Percentiles rank a stretch among this genome's conserved stretches.
These are phyloP conservation scores for Penicillium janthinellum DNA, from an alignment of 2,329 filamentous ascomycete species.

Conservation along the genomic window DNA sequence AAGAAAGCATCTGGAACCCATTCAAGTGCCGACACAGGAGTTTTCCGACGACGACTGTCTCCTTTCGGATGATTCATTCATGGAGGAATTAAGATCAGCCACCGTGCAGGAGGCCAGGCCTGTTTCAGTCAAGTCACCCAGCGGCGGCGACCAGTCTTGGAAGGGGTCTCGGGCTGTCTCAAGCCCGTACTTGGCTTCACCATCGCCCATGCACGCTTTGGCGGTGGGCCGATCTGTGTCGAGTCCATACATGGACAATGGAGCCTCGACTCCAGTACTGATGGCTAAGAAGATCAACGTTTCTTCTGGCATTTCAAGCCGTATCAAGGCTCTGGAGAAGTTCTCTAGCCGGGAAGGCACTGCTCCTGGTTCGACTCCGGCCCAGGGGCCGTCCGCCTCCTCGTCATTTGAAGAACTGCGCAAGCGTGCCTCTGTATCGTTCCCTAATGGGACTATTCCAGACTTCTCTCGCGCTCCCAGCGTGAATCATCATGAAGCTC, in stretches of 20 bases:
- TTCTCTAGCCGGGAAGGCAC: constrained; percentile 57
- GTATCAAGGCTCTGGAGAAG: constrained; percentile 90
- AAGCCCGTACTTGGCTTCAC: constrained; percentile 36
- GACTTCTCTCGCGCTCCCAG: constrained; percentile 36
- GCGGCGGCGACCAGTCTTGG: constrained; percentile 39
- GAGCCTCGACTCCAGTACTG: constrained; percentile 48
- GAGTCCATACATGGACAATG: constrained; percentile 36
- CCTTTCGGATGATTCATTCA: constrained; percentile 69
- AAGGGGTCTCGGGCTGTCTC: constrained; percentile 44
- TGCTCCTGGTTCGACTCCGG: constrained; percentile 30
- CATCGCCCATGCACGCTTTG: constrained; percentile 34
- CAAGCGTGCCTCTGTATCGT: constrained; percentile 45
- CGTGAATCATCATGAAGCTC: constrained; percentile 33
- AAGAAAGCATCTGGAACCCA: constrained; percentile 53
- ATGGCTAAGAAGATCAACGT: constrained; percentile 76
- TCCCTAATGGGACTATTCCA: constrained; percentile 29
- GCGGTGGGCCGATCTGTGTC: constrained; percentile 43
- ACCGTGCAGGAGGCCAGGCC: constrained; percentile 82
- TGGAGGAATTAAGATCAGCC: constrained; percentile 82
- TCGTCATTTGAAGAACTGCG: constrained; percentile 57
- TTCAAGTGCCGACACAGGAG: constrained; percentile 47
- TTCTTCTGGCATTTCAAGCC: constrained; percentile 86
- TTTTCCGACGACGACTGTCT: constrained; percentile 47
- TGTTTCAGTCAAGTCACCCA: constrained; percentile 77
- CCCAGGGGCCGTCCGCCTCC: constrained; percentile 60